These are phyloP conservation scores for Boletus subcaerulescens DNA, from an alignment of 768 basidiomycete species.

Conservation along the genomic window DNA sequence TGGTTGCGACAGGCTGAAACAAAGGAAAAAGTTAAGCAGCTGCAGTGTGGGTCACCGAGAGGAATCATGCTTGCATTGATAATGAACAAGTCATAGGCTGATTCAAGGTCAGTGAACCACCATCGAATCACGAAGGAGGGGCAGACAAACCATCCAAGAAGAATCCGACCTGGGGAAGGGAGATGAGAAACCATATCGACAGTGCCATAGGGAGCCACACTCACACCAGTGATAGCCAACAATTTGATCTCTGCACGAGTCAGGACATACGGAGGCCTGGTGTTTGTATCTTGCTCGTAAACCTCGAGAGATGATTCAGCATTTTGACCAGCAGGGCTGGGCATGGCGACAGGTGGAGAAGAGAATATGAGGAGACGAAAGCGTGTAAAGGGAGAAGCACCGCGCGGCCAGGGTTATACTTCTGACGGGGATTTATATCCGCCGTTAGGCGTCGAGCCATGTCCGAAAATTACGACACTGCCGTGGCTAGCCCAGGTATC, in stretches of 20 bases:
- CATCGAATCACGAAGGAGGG: neutral
- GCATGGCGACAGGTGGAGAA: constrained; percentile 10
- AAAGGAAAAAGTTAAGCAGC: neutral
- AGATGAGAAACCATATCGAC: neutral
- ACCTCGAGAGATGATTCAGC: constrained; percentile 21
- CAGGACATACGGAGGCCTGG: constrained; percentile 39
- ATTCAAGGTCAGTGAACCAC: constrained; percentile 3
- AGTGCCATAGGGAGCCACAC: constrained; percentile 13
- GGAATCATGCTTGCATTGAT: constrained; percentile 49
- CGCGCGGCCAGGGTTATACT: neutral
- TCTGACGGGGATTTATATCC: constrained; percentile 1
- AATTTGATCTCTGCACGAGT: constrained; percentile 54
- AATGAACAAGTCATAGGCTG: constrained; percentile 70
- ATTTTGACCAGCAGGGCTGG: neutral
- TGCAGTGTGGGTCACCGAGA: neutral
- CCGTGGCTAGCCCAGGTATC: neutral
- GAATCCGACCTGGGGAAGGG: constrained; percentile 52
- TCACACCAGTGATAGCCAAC: constrained; percentile 57
- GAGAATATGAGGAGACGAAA: neutral
- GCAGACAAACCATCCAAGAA: constrained; percentile 61
- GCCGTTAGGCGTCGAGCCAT: neutral
- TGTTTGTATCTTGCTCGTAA: constrained; percentile 28
- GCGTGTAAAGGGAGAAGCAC: neutral
- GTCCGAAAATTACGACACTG: constrained; percentile 2
- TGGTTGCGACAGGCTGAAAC: constrained; percentile 58